phyloP scores from a whole-genome alignment of 73 alveolate genomes.

The Paramecium octaurelia region DNA sequence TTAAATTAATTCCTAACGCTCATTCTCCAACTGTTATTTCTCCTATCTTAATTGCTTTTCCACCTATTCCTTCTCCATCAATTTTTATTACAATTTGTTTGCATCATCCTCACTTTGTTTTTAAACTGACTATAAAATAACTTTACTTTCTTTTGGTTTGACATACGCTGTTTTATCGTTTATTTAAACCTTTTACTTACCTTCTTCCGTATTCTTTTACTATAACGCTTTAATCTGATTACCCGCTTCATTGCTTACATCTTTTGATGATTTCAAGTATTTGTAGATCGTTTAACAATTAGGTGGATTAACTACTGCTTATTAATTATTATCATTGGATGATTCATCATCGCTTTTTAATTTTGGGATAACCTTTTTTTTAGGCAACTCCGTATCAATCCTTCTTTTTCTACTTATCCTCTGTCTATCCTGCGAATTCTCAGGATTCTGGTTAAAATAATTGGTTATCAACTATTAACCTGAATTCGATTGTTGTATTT shows the following conservation, averaged over 20 bases:
- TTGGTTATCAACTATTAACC: neutral
- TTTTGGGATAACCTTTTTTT: neutral
- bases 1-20: neutral
- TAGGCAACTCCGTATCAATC: neutral
- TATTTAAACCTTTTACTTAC: neutral
- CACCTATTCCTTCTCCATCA: neutral
- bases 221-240: neutral
- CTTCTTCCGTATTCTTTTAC: neutral
- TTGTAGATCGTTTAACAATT: neutral
- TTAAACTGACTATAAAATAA: neutral
- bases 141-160: neutral
- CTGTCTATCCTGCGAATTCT: neutral
- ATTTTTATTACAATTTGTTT: neutral
- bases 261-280: neutral
- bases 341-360: constrained; percentile 24
- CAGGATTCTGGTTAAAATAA: neutral
- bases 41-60: constrained; percentile 27
- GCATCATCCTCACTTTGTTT: neutral
- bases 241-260: neutral
- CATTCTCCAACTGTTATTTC: neutral
- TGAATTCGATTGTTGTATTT: neutral
- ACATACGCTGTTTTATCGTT: neutral
- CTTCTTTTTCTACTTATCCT: neutral
- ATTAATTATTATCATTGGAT: neutral
- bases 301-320: neutral